phyloP scores from a whole-genome alignment of 2,329 filamentous ascomycete genomes.

The Simplicillium aogashimaense region DNA sequence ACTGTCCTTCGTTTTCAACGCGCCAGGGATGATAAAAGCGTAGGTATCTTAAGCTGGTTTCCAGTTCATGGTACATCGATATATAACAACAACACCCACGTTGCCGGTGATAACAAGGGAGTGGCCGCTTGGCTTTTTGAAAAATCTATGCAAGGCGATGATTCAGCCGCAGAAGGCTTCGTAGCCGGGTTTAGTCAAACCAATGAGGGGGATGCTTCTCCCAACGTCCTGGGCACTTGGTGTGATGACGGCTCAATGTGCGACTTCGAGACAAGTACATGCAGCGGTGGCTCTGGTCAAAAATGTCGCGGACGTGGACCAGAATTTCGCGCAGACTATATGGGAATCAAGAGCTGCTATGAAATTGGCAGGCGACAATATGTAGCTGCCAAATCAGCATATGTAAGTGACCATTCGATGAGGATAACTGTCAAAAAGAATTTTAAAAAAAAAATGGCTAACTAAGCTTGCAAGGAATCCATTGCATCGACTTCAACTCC shows the following conservation, averaged over 20 bases:
- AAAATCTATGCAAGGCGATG: constrained; percentile 47
- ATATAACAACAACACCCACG: constrained; percentile 81
- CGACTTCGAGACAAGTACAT: constrained; percentile 74
- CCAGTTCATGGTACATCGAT: constrained; percentile 86
- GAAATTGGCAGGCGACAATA: constrained; percentile 67
- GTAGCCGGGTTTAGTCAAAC: constrained; percentile 89
- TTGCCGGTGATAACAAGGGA: constrained; percentile 94
- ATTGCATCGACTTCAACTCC: constrained; percentile 35
- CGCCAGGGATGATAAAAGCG: constrained; percentile 61
- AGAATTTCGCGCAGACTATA: constrained; percentile 54
- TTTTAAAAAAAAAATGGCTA: neutral
- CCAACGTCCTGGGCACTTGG: constrained; percentile 77
- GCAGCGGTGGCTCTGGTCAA: constrained; percentile 56
- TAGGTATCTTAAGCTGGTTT: constrained; percentile 83
- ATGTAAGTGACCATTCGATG: constrained; percentile 17
- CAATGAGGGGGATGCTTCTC: constrained; percentile 82
- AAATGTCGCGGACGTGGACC: constrained; percentile 67
- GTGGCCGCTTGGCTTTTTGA: constrained; percentile 82
- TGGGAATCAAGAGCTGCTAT: constrained; percentile 63
- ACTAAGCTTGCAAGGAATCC: constrained; percentile 33
- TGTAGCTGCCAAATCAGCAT: constrained; percentile 39
- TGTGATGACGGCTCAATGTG: constrained; percentile 78
- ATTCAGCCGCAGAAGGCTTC: constrained; percentile 55
- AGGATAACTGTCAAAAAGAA: constrained; percentile 3
- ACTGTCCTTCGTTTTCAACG: constrained; percentile 71